These are phyloP conservation scores for Liquidambar formosana DNA, from an alignment of 164 flowering plant species.

Conservation along the genomic window DNA sequence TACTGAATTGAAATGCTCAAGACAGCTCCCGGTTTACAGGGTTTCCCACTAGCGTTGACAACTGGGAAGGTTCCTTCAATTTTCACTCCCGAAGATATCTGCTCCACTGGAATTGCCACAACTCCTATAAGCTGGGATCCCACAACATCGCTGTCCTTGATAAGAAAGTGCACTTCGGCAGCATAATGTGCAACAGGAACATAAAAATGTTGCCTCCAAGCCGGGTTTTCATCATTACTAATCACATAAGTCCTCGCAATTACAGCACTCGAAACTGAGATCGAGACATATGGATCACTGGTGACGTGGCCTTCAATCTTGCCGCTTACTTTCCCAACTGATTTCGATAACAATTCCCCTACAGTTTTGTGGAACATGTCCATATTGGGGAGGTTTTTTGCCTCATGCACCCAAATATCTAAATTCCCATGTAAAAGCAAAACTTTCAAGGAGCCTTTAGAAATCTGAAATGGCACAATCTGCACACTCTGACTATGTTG, in stretches of 20 bases:
- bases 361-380: slow-evolving; percentile 84
- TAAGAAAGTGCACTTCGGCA: slow-evolving; percentile 75
- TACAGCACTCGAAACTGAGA: slow-evolving; percentile 60
- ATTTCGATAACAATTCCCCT: slow-evolving; percentile 59
- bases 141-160: slow-evolving; percentile 88
- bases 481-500: slow-evolving; percentile 45
- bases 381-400: slow-evolving; percentile 94
- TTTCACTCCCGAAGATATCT: slow-evolving; percentile 53
- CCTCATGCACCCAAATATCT: slow-evolving; percentile 76
- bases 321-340: slow-evolving; percentile 46
- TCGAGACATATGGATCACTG: slow-evolving; percentile 93
- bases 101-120: slow-evolving; percentile 77
- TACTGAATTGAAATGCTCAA: slow-evolving; percentile 73
- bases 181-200: slow-evolving; percentile 93
- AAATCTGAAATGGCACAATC: slow-evolving; percentile 45
- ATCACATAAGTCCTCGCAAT: slow-evolving; percentile 89
- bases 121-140: slow-evolving; percentile 88
- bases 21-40: slow-evolving; percentile 72
- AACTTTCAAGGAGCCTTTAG: slow-evolving; percentile 71
- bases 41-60: slow-evolving; percentile 57
- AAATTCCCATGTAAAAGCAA: slow-evolving; percentile 87
- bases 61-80: slow-evolving; percentile 80
- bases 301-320: slow-evolving; percentile 72
- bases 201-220: slow-evolving; percentile 84
- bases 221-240: slow-evolving; percentile 84